Conservation (phyloP, 228 moss, liverwort and hornwort species). For the Sphagnum fallax region DNA sequence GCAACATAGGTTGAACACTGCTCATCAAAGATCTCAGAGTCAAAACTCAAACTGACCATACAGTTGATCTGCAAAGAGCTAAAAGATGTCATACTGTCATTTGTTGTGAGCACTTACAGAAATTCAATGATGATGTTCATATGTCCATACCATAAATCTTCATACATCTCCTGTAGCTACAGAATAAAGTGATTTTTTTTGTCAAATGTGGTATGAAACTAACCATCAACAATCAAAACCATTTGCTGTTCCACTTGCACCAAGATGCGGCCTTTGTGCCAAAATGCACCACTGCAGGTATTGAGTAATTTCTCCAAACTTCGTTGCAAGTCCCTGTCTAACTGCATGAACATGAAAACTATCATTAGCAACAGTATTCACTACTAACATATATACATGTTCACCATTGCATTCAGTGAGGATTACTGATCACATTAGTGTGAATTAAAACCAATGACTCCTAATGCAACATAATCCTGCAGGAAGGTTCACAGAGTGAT, state of each 20-base stretch:
- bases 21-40: too few species aligned
- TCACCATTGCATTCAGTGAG: background rate
- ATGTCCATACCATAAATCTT: background rate
- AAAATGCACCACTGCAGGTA: conserved; percentile 42
- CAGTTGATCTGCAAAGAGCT: too few species aligned
- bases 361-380: background rate
- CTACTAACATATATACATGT: background rate
- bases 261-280: conserved; percentile 71
- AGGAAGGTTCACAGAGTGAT: background rate
- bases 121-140: background rate
- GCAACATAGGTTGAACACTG: too few species aligned
- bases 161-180: background rate
- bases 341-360: conserved; percentile 16
- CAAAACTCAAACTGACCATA: too few species aligned
- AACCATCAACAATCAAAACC: conserved; percentile 62
- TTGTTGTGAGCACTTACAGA: background rate
- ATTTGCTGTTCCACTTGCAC: conserved; percentile 72
- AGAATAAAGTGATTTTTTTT: background rate
- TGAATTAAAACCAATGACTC: background rate
- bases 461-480: background rate
- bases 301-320: conserved; percentile 58
- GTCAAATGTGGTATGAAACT: conserved; percentile 9
- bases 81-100: background rate
- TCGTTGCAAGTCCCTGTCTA: conserved; percentile 53
- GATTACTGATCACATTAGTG: background rate